These are phyloP conservation scores for Ehretia macrophylla DNA, from an alignment of 257 asterid species.

Conservation along the genomic window DNA sequence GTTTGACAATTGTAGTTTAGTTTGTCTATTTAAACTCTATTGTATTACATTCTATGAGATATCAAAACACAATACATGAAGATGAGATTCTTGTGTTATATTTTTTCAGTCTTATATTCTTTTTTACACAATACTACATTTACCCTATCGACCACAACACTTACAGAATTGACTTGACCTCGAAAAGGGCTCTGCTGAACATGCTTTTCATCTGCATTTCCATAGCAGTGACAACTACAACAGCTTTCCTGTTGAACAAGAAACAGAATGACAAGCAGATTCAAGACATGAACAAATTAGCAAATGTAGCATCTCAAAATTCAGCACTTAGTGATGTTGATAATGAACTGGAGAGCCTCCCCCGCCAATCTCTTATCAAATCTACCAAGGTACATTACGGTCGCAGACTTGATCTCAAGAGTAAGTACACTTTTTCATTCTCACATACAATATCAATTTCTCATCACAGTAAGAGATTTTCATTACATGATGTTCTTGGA, in stretches of 20 bases:
- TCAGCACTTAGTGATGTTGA: constrained; percentile 28
- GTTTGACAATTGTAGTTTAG: too few species aligned
- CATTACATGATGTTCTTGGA: neutral
- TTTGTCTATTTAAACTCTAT: too few species aligned
- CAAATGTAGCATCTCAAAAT: constrained; percentile 11
- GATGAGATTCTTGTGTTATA: too few species aligned
- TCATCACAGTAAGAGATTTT: neutral
- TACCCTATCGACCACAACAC: constrained; percentile 71
- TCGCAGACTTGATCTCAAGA: constrained; percentile 68
- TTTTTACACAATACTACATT: constrained; percentile 55
- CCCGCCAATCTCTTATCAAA: constrained; percentile 48
- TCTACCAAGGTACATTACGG: constrained; percentile 71
- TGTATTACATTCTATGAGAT: too few species aligned
- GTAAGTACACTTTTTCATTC: constrained; percentile 33
- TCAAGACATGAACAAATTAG: constrained; percentile 42
- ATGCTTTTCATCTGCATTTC: constrained; percentile 53
- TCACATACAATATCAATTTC: too few species aligned
- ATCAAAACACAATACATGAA: too few species aligned
- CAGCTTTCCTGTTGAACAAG: constrained; percentile 83
- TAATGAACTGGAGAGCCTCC: constrained; percentile 74
- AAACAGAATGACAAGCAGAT: constrained; percentile 45
- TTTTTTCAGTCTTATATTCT: too few species aligned
- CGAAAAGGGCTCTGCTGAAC: constrained; percentile 2
- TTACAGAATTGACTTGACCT: neutral
- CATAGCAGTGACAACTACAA: constrained; percentile 46